Conservation (phyloP, 371 early-diverging fungal genomes). For the Mortierella sp. region DNA sequence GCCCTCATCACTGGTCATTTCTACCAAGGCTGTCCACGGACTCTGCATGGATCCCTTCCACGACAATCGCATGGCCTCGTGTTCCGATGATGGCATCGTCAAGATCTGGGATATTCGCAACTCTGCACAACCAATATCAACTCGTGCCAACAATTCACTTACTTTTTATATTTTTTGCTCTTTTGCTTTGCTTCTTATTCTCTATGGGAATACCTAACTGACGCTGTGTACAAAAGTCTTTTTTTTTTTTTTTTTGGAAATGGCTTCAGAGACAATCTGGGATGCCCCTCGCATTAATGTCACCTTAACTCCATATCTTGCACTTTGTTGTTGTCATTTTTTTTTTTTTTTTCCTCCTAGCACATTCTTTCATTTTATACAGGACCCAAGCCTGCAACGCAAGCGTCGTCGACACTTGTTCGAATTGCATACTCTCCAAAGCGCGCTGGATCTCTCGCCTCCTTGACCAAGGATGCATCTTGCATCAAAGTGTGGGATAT, state of each 20-base stretch:
- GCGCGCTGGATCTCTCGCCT: constrained; percentile 73
- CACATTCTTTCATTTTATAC: constrained; percentile 43
- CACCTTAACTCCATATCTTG: too few species aligned
- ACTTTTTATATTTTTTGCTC: too few species aligned
- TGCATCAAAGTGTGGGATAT: constrained; percentile 74
- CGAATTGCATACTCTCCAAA: constrained; percentile 72
- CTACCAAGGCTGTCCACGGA: constrained; percentile 82
- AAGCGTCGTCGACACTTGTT: constrained; percentile 47
- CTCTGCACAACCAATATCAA: constrained; percentile 60
- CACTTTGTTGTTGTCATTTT: too few species aligned
- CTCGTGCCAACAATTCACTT: too few species aligned
- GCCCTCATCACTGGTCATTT: constrained; percentile 59
- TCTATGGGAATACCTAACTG: too few species aligned
- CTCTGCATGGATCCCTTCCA: constrained; percentile 79
- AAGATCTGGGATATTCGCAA: constrained; percentile 85
- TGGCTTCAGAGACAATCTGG: too few species aligned
- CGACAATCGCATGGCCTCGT: constrained; percentile 75
- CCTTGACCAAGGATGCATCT: constrained; percentile 68
- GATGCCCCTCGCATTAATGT: too few species aligned
- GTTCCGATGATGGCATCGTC: constrained; percentile 75
- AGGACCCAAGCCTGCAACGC: constrained; percentile 22
- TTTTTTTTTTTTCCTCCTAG: too few species aligned
- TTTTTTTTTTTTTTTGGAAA: too few species aligned
- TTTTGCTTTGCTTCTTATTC: too few species aligned
- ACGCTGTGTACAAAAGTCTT: too few species aligned